Base-by-base conservation (phyloP, 495 filamentous ascomycete species). In the Daldinia grandis region DNA sequence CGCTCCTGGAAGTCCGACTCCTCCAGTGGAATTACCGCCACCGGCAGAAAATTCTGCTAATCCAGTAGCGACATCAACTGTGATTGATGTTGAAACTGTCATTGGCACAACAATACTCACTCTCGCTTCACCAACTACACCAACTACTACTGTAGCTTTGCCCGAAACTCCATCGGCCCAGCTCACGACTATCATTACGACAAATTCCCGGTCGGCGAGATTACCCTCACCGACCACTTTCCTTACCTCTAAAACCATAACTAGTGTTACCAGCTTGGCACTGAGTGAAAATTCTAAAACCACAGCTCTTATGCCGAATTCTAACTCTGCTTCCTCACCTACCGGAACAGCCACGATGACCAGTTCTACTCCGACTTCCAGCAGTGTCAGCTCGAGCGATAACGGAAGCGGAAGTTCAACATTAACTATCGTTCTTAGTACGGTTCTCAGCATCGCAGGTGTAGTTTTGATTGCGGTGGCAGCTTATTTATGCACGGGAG, bases 391-490 rank as follows among this genome's bases (percentile, higher is more conserved):
- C 64, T 60, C 64, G 35, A 44, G 35, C 28, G 27, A 12, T 24
- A 61, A 37, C 33, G 47, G 25, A 15, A 33, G 28, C 2, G 58
- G 65, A 21, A 62, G 5, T 27, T 62, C 65, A 12, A 73, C 62
- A 10, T 47, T 62, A 58, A 73, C 70, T 7, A 82, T 84, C 64
- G 76, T 73, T 17, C 76, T 84, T 53, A 82, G 80, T 70, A 81
- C 77, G 15, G 76, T 83, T 8, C 73, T 83, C 40, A 78, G 81
- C 37, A 75, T 76, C 7, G 64, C 79, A 8, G 81, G 74, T 33
- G 33, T 82, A 38, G 47, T 74, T 31, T 17, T 83, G 71, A 76
- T 83, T 31, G 75, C 65, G 17, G 66, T 74, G 21, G 72, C 62
- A 21, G 62, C 75, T 0, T 64, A 78, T 57, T 40, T 81, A 33